phyloP scores from a whole-genome alignment of 2,329 filamentous ascomycete species.

The Diaporthe nobilis region DNA sequence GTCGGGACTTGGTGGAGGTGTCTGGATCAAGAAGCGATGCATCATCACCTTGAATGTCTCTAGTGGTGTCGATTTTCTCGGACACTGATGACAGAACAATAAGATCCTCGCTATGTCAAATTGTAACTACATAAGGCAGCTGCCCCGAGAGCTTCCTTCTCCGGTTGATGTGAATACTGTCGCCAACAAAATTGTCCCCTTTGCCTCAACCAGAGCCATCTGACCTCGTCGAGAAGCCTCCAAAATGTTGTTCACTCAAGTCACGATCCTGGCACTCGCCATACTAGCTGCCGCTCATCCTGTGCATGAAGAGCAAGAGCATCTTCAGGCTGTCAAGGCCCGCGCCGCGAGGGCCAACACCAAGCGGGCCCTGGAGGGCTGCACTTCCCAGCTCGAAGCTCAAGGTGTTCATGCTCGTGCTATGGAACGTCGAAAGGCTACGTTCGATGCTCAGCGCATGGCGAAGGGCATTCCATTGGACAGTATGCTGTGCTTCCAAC shows the following conservation, averaged over 20 bases:
- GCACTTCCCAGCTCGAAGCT: conserved; percentile 35
- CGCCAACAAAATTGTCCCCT: not conserved
- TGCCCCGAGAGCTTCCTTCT: not conserved
- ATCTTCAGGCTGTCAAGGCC: not conserved
- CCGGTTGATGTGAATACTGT: too few species aligned
- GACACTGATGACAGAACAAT: too few species aligned
- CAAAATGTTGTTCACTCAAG: conserved; percentile 37
- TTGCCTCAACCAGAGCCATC: not conserved
- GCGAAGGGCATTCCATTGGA: conserved; percentile 26
- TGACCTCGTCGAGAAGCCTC: not conserved
- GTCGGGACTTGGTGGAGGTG: not conserved
- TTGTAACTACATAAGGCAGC: not conserved
- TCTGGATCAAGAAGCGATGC: not conserved
- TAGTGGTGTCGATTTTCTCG: not conserved
- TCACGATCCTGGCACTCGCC: conserved; percentile 22
- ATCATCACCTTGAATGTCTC: not conserved
- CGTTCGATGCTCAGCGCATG: conserved; percentile 25
- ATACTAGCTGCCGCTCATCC: conserved; percentile 33
- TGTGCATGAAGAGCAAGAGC: conserved; percentile 30
- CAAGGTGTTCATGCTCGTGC: conserved; percentile 32
- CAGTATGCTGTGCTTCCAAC: not conserved
- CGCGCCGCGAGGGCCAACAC: not conserved
- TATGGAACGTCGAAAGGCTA: conserved; percentile 32
- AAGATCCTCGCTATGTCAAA: not conserved
- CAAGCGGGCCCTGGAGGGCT: conserved; percentile 35